Base-by-base conservation (phyloP, 2,329 filamentous ascomycete species). In the Xylaria sp. region DNA sequence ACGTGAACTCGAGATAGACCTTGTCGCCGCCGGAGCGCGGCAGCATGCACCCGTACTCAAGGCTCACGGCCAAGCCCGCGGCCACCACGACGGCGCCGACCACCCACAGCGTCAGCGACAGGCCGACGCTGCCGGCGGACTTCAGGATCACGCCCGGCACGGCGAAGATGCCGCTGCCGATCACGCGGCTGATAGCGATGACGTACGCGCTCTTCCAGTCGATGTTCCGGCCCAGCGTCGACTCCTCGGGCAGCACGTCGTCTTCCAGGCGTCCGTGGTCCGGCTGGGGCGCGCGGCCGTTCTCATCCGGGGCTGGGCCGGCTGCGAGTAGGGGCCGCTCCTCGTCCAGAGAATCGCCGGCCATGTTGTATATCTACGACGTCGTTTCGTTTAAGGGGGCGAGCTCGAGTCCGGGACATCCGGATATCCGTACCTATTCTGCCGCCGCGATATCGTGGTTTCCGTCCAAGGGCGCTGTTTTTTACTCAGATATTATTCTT, bases 21-120 rank as follows among this genome's bases (percentile, higher is more conserved):
- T 92, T 93, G 30, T 87, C 82, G 27, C 90, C 90, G 6, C 90
- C 90, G 0, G 88, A 90, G 0, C 89, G 83, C 17, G 91, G 91
- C 14, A 93, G 80, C 89, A 92, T 92, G 73, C 86, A 90, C 0
- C 90, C 90, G 73, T 88, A 91, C 74, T 93, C 91, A 58, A 93
- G 83, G 6, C 85, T 85, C 0, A 92, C 84, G 2, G 85, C 84
- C 2, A 92, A 80, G 0, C 88, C 88, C 60, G 86, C 89, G 7
- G 85, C 88, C 0, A 89, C 86, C 7, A 92, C 81, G 1, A 88
- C 72, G 0, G 89, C 88, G 0, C 90, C 90, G 0, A 88, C 77
- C 0, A 90, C 64, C 91, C 91, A 93, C 2, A 93, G 78, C 0
- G 85, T 70, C 1, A 93, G 78, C 0, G 89, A 85, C 2, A 92